phyloP scores from a whole-genome alignment of 345 rosid genomes.

The Rubroshorea leprosula region DNA sequence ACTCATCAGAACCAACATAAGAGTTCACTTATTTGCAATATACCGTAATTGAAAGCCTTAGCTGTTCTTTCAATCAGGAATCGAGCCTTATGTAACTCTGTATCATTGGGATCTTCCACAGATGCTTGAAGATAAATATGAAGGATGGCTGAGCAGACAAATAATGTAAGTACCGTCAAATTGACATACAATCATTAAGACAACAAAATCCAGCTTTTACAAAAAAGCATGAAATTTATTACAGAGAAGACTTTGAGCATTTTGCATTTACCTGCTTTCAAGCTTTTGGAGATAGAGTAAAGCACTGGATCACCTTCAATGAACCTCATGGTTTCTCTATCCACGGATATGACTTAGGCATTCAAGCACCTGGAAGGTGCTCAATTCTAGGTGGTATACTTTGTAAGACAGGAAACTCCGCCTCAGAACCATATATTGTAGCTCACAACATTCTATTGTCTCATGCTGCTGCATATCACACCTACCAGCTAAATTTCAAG shows the following conservation, averaged over 20 bases:
- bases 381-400: constrained; percentile 67
- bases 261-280: constrained; percentile 74
- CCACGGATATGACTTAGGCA: constrained; percentile 84
- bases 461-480: constrained; percentile 70
- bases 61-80: constrained; percentile 45
- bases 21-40: neutral
- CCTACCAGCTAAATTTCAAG: constrained; percentile 60
- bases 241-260: constrained; percentile 66
- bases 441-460: constrained; percentile 85
- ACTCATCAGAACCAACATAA: neutral
- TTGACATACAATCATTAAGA: neutral
- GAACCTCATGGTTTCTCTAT: constrained; percentile 80
- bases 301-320: constrained; percentile 89
- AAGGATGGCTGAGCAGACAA: constrained; percentile 72
- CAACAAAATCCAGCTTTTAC: constrained; percentile 4
- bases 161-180: constrained; percentile 46
- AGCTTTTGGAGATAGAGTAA: constrained; percentile 84
- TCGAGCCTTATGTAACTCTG: constrained; percentile 83
- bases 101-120: constrained; percentile 99
- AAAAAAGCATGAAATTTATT: constrained; percentile 11
- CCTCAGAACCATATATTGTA: constrained; percentile 67
- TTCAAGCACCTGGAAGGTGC: constrained; percentile 96
- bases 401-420: constrained; percentile 74
- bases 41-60: constrained; percentile 4
- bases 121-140: constrained; percentile 76